Evolutionary conservation across 169 alveolate genomes (phyloP), one percentile per base, ranked within the genome.

Genomic region (Eimeria necatrix): DNA sequence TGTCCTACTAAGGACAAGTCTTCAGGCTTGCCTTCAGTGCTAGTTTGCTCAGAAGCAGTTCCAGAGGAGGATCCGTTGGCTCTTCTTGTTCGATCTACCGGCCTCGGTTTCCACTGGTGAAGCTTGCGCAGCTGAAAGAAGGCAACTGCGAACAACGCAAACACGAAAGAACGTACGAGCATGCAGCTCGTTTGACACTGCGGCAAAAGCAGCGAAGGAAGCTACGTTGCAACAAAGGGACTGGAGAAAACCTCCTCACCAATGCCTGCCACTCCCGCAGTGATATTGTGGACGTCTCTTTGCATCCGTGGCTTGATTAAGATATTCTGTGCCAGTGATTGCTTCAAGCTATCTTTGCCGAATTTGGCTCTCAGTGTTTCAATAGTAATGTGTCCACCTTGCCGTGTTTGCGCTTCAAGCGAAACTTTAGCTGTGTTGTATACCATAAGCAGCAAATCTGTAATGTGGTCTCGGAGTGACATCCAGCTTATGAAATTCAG

Each of bases 71-170:
- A 24, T 53, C 26, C 73, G 8, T 70, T 14, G 73, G 16, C 74
- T 20, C 18, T 81, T 10, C 14, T 26, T n/a, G 90, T 41, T 9
- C 18, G 41, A 14, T 53, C 73, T 22, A 26, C 24, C 73, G 90
- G 24, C 32, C 74, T 18, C 20, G 92, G 92, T 46, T 41, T 59
- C 92, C 92, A 85, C 24, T 41, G 61, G 49, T 85, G 92, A 51
- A 85, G 92, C 64, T 85, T 85, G 4, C 92, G 92, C 92, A 85
- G 81, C 92, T 59, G 18, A 46, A 85, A 85, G 80, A 85, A 85
- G 3, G 81, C 32, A 6, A 71, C 92, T 85, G 92, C 49, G 74
- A 74, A 73, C n/a, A 83, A 59, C 16, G n/a, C n/a, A 61, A 48
- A 59, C 6, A 46, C 41, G 49, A 10, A 85, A 74, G 22, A 22